A percentile compares a stretch with the other conserved stretches of the same genome.
phyloP scores from a whole-genome alignment of 2,329 filamentous ascomycete species.

The Magnaporthiopsis incrustans region DNA sequence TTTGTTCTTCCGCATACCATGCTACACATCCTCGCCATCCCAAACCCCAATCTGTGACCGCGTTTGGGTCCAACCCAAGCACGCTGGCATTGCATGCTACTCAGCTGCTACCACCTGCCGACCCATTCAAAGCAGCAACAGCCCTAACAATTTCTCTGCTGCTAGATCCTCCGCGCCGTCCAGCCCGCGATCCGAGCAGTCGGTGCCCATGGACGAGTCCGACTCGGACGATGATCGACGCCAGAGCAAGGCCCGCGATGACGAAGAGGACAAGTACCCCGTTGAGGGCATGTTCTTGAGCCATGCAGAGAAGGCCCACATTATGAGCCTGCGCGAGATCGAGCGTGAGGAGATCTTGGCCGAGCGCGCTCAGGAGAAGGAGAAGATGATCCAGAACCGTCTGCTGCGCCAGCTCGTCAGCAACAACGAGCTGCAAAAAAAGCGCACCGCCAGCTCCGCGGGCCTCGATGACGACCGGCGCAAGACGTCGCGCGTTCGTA shows the following conservation, averaged over 20 bases:
- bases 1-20: not conserved
- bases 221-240: constrained; percentile 62
- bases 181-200: constrained; percentile 69
- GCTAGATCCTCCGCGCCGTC: constrained; percentile 58
- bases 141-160: not conserved
- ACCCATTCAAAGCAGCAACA: not conserved
- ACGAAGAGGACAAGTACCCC: constrained; percentile 64
- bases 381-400: constrained; percentile 72
- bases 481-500: constrained; percentile 66
- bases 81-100: not conserved
- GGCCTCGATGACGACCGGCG: constrained; percentile 72
- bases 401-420: constrained; percentile 70
- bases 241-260: constrained; percentile 33
- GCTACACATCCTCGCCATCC: not conserved
- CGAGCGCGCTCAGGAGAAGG: constrained; percentile 75
- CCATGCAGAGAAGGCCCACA: constrained; percentile 64
- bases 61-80: not conserved
- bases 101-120: not conserved
- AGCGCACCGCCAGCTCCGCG: constrained; percentile 70
- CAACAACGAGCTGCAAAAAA: constrained; percentile 59
- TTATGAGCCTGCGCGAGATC: constrained; percentile 82
- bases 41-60: not conserved
- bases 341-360: constrained; percentile 86
- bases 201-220: constrained; percentile 84
- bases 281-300: constrained; percentile 80